Evolutionary conservation across 2,329 filamentous ascomycete species (phyloP).

Genomic region (Calonectria leucothoes): DNA sequence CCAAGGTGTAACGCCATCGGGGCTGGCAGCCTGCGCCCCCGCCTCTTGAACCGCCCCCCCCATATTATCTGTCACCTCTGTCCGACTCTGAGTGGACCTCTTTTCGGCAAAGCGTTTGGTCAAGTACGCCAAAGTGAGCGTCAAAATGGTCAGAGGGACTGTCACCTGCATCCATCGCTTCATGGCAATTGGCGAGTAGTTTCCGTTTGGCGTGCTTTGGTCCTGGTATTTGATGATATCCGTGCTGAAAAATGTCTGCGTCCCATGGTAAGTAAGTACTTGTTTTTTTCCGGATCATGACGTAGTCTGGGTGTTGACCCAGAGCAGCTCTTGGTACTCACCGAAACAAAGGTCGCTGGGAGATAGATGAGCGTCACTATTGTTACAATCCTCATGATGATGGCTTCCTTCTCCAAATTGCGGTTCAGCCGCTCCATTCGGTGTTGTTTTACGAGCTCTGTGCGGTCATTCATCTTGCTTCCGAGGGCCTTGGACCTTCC

Average conservation of each 20-base stretch:
- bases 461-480: background rate
- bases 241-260: conserved; percentile 13
- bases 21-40: background rate
- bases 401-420: conserved; percentile 10
- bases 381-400: conserved; percentile 5
- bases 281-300: background rate
- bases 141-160: background rate
- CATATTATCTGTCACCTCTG: background rate
- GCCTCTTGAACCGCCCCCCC: no score
- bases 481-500: background rate
- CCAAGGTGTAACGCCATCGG: background rate
- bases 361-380: conserved; percentile 16
- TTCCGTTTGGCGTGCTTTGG: background rate
- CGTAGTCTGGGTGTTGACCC: background rate
- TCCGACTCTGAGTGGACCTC: background rate
- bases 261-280: background rate
- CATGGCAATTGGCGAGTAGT: conserved; percentile 1
- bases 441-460: conserved; percentile 7
- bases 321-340: background rate
- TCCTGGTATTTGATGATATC: conserved; percentile 16
- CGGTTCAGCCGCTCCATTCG: conserved; percentile 3
- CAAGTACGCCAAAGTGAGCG: background rate
- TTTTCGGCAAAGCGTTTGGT: background rate
- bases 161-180: conserved; percentile 11
- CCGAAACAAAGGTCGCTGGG: conserved; percentile 15